phyloP scores from a whole-genome alignment of 345 rosid species.

The Clausena lansium region DNA sequence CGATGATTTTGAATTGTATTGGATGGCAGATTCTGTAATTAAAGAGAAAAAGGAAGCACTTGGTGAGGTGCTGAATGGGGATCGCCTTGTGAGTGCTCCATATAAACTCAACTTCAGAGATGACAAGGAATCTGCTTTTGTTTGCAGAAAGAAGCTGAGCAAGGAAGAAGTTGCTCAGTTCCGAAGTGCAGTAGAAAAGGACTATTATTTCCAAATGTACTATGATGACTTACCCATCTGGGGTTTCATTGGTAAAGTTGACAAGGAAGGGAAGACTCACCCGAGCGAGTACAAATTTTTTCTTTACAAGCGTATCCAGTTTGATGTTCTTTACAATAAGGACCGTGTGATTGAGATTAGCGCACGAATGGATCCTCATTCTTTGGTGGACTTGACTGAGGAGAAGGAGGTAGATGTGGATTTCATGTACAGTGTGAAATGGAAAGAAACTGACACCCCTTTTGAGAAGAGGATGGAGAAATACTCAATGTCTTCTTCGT shows the following conservation, averaged over 20 bases:
- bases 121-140: slow-evolving; percentile 40
- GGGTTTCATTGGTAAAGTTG: slow-evolving; percentile 52
- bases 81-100: slow-evolving; percentile 52
- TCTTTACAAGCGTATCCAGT: slow-evolving; percentile 46
- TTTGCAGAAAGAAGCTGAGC: slow-evolving; percentile 33
- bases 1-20: background rate
- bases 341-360: slow-evolving; percentile 52
- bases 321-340: slow-evolving; percentile 46
- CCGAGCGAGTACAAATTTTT: slow-evolving; percentile 42
- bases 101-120: slow-evolving; percentile 41
- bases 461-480: slow-evolving; percentile 59
- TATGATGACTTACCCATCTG: slow-evolving; percentile 56
- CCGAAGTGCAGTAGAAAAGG: slow-evolving; percentile 37
- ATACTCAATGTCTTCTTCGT: slow-evolving; percentile 41
- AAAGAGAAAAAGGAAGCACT: slow-evolving; percentile 62
- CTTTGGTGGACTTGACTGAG: slow-evolving; percentile 39
- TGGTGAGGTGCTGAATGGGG: slow-evolving; percentile 57
- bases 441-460: slow-evolving; percentile 46
- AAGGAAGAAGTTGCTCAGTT: slow-evolving; percentile 46
- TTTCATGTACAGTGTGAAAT: slow-evolving; percentile 44
- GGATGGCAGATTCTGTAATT: slow-evolving; percentile 27
- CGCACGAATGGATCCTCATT: slow-evolving; percentile 36
- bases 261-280: slow-evolving; percentile 41
- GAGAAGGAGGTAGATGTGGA: slow-evolving; percentile 45
- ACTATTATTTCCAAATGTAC: slow-evolving; percentile 57